phyloP scores from a whole-genome alignment of 495 filamentous ascomycete species.

The Neurospora sp. region DNA sequence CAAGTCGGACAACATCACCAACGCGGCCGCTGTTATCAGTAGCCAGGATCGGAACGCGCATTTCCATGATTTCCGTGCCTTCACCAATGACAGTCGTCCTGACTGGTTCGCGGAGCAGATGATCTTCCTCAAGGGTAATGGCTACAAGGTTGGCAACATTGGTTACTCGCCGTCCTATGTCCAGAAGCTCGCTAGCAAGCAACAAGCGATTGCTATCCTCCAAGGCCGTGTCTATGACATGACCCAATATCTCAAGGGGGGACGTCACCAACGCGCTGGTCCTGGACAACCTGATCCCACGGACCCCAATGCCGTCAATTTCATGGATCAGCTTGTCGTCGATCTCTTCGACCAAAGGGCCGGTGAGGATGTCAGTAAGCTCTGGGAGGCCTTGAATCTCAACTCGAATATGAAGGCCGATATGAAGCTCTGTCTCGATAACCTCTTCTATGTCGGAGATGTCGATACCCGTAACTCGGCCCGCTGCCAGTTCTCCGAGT shows the following conservation, averaged over 20 bases:
- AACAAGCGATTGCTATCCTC: constrained; percentile 65
- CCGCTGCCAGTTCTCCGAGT: constrained; percentile 79
- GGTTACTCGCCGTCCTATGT: constrained; percentile 78
- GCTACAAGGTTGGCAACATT: constrained; percentile 78
- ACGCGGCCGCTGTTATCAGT: constrained; percentile 52
- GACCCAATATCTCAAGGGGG: constrained; percentile 72
- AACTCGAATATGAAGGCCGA: constrained; percentile 40
- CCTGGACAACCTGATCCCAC: constrained; percentile 36
- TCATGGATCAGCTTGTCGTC: constrained; percentile 70
- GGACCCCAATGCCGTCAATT: constrained; percentile 52
- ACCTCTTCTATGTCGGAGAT: constrained; percentile 90
- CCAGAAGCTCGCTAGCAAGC: constrained; percentile 52
- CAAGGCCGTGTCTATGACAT: constrained; percentile 81
- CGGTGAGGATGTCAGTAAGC: constrained; percentile 73
- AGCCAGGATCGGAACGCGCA: constrained; percentile 58
- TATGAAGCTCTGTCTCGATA: constrained; percentile 84
- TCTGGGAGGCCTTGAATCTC: constrained; percentile 63
- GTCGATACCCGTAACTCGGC: constrained; percentile 85
- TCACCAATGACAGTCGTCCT: constrained; percentile 67
- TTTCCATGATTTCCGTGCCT: constrained; percentile 91
- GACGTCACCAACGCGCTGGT: constrained; percentile 50
- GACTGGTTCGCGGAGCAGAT: constrained; percentile 91
- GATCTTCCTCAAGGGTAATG: constrained; percentile 54
- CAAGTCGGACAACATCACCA: constrained; percentile 62
- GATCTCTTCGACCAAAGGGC: constrained; percentile 65